phyloP scores from a whole-genome alignment of 2,329 filamentous ascomycete species.

The Trichoderma sp. region DNA sequence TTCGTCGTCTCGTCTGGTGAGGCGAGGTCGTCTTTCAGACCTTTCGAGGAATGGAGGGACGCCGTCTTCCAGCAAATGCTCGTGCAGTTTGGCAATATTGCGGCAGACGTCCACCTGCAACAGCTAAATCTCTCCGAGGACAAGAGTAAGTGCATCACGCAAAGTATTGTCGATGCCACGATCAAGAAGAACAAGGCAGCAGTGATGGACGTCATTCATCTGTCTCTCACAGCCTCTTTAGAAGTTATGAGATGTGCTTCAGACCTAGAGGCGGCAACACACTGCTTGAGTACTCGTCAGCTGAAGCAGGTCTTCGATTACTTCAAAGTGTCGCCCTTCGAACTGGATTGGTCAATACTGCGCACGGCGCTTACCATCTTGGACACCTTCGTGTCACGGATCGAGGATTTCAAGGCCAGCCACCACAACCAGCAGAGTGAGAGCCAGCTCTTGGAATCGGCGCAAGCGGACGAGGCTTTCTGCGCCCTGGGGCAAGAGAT shows the following conservation, averaged over 20 bases:
- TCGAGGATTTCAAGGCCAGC: slow-evolving; percentile 47
- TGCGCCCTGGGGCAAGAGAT: slow-evolving; percentile 53
- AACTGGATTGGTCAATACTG: slow-evolving; percentile 54
- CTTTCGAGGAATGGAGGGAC: slow-evolving; percentile 54
- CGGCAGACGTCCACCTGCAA: slow-evolving; percentile 59
- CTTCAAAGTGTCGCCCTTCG: slow-evolving; percentile 47
- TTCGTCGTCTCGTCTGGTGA: slow-evolving; percentile 56
- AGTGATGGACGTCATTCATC: slow-evolving; percentile 55
- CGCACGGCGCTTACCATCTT: slow-evolving; percentile 50
- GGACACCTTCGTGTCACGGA: slow-evolving; percentile 49
- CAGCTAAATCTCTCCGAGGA: slow-evolving; percentile 53
- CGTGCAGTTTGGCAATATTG: slow-evolving; percentile 59
- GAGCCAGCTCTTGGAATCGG: slow-evolving; percentile 45
- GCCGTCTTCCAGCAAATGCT: slow-evolving; percentile 60
- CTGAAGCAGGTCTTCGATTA: slow-evolving; percentile 55
- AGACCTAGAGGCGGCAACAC: slow-evolving; percentile 51
- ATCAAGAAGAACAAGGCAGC: slow-evolving; percentile 56
- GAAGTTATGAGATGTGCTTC: slow-evolving; percentile 53
- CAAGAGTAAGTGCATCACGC: slow-evolving; percentile 46
- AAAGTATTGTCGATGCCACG: slow-evolving; percentile 52
- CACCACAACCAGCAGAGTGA: slow-evolving; percentile 46
- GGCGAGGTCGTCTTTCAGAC: slow-evolving; percentile 52
- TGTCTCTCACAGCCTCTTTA: slow-evolving; percentile 52
- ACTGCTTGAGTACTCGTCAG: slow-evolving; percentile 54
- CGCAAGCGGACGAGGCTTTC: slow-evolving; percentile 51